phyloP scores from a whole-genome alignment of 345 rosid genomes.

The Eucalyptus dawsonii region DNA sequence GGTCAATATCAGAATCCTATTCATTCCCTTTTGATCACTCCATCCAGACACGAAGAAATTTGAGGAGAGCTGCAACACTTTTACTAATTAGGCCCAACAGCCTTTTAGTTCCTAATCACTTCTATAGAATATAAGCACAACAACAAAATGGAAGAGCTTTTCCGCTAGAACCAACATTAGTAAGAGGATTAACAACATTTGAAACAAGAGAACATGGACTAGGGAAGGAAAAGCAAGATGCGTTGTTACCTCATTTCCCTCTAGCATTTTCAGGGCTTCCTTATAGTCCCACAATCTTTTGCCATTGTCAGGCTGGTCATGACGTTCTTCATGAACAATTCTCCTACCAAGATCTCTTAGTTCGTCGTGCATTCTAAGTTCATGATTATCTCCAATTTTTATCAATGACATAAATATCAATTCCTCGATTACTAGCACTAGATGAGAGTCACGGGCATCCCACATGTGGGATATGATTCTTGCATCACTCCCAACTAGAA shows the following conservation, averaged over 20 bases:
- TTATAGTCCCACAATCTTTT: rapidly evolving
- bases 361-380: too few species aligned
- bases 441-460: rapidly evolving
- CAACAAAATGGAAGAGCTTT: background rate
- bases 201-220: background rate
- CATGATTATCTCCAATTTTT: too few species aligned
- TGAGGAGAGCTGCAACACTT: background rate
- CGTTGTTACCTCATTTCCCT: rapidly evolving
- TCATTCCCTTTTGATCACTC: too few species aligned
- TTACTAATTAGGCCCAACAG: rapidly evolving
- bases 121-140: rapidly evolving
- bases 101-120: background rate
- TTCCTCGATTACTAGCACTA: rapidly evolving
- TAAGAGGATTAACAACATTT: background rate
- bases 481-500: too few species aligned
- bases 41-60: background rate
- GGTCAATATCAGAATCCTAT: too few species aligned
- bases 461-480: too few species aligned
- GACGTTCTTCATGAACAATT: too few species aligned
- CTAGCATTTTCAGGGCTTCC: too few species aligned
- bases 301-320: too few species aligned
- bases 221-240: background rate
- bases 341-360: too few species aligned
- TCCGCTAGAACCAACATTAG: background rate
- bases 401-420: too few species aligned